These are phyloP conservation scores for Allantophomopsis lycopodina DNA, from an alignment of 2,329 filamentous ascomycete genomes.

Conservation along the genomic window DNA sequence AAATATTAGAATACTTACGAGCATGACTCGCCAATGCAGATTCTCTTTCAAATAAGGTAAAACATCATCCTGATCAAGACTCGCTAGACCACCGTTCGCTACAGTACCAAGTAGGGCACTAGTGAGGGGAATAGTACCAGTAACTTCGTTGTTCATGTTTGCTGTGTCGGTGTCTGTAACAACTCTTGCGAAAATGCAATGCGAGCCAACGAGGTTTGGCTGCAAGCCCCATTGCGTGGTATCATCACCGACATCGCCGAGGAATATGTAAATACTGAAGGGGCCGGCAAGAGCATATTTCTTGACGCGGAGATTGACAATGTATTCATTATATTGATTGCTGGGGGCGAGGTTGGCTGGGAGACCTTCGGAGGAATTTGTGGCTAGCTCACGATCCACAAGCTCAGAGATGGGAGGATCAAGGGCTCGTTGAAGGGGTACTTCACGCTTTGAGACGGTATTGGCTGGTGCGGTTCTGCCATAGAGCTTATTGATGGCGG, in stretches of 20 bases:
- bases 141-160: constrained; percentile 16
- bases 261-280: constrained; percentile 55
- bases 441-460: neutral
- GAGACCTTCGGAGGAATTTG: neutral
- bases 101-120: constrained; percentile 21
- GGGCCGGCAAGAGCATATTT: constrained; percentile 46
- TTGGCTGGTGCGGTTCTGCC: constrained; percentile 24
- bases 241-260: constrained; percentile 28
- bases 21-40: constrained; percentile 12
- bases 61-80: constrained; percentile 10
- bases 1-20: constrained; percentile 2
- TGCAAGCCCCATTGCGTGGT: constrained; percentile 13
- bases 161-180: constrained; percentile 2
- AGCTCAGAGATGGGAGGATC: neutral
- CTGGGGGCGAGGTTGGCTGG: neutral
- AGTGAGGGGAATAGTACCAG: constrained; percentile 29
- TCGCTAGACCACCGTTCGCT: constrained; percentile 15
- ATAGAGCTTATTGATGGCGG: constrained; percentile 47
- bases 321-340: constrained; percentile 46
- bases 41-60: constrained; percentile 12
- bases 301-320: constrained; percentile 48
- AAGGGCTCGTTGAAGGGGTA: neutral
- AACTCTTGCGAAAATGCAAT: constrained; percentile 21
- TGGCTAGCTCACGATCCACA: neutral
- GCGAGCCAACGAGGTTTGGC: constrained; percentile 14